Base-by-base conservation (phyloP, 331 rosid species). In the Malus hybrid region DNA sequence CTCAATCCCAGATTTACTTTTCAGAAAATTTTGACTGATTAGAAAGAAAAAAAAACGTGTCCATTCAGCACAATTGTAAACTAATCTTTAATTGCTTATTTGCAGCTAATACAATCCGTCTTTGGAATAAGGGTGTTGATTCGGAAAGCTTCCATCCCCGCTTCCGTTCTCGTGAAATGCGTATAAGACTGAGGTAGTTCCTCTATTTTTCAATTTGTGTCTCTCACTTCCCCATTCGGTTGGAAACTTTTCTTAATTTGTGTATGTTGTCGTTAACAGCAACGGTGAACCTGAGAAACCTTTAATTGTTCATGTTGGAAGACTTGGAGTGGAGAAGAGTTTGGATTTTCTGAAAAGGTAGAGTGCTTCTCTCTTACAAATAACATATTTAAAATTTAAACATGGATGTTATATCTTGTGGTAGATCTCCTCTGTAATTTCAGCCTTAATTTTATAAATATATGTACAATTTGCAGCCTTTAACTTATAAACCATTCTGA, bases 71-170 rank as follows among this genome's bases (percentile, higher is more conserved):
- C 73, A 32, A 71, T 62, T 57, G 67, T 52, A 67, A 36, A 33
- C 27, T 57, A 55, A 76, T 31, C 70, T 60, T 69, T 39, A 13
- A 31, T 65, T 85, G 65, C 77, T 80, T 71, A 34, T 80, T 69
- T 74, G 69, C 88, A 95, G 97, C 97, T 34, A 89, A 92, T 81
- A 95, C 86, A 86, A 95, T 95, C 65, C 96, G 97, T 34, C 91
- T 92, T 73, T 95, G 99, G 99, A 95, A 83, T 76, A 95, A 95
- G 86, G 99, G 99, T 81, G 99, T 95, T 46, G 99, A 95, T 83
- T 95, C 93, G 65, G 92, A 80, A 48, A 92, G 93, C 83, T 95
- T 95, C 84, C 85, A 95, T 80, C 99, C 99, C n/a, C 85, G 79
- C 74, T 95, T 77, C 62, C 80, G 86, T 42, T 92, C 91, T 5